These are phyloP conservation scores for Chaetomium globosum DNA, from an alignment of 2,329 filamentous ascomycete species.

Conservation along the genomic window DNA sequence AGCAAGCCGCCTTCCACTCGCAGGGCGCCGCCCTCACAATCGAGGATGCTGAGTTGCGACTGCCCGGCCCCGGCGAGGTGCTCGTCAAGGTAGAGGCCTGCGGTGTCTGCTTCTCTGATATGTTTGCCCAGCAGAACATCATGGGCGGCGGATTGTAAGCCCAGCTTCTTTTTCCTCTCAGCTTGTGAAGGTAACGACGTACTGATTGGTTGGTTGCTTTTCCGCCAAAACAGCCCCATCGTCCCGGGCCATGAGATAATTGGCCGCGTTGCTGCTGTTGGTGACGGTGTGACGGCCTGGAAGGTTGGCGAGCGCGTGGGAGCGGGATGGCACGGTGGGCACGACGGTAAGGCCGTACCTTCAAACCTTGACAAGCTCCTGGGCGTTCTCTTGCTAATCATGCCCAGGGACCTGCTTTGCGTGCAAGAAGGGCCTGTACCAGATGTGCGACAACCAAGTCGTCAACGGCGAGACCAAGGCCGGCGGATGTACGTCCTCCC, in stretches of 20 bases:
- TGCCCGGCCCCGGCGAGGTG: conserved; percentile 46
- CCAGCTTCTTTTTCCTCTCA: not conserved
- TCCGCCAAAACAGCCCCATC: conserved; percentile 25
- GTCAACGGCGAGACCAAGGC: conserved; percentile 68
- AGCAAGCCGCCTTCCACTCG: conserved; percentile 58
- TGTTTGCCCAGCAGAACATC: conserved; percentile 40
- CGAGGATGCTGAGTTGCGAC: conserved; percentile 54
- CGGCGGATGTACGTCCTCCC: conserved; percentile 57
- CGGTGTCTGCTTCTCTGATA: conserved; percentile 62
- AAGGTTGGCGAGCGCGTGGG: conserved; percentile 68
- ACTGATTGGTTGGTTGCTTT: not conserved
- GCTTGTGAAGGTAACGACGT: not conserved
- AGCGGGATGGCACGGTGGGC: conserved; percentile 69
- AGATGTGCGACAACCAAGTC: conserved; percentile 65
- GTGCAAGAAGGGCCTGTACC: conserved; percentile 66
- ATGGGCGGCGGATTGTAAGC: conserved; percentile 38
- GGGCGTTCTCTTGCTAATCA: not conserved
- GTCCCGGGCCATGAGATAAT: conserved; percentile 65
- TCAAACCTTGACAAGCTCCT: not conserved
- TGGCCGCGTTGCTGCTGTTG: conserved; percentile 59
- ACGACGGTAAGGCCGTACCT: conserved; percentile 47
- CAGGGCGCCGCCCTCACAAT: conserved; percentile 51
- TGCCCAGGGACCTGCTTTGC: conserved; percentile 55
- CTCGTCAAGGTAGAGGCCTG: conserved; percentile 66
- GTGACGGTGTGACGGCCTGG: conserved; percentile 56